These are phyloP conservation scores for Alternaria alternata DNA, from an alignment of 2,329 filamentous ascomycete species.

Conservation along the genomic window DNA sequence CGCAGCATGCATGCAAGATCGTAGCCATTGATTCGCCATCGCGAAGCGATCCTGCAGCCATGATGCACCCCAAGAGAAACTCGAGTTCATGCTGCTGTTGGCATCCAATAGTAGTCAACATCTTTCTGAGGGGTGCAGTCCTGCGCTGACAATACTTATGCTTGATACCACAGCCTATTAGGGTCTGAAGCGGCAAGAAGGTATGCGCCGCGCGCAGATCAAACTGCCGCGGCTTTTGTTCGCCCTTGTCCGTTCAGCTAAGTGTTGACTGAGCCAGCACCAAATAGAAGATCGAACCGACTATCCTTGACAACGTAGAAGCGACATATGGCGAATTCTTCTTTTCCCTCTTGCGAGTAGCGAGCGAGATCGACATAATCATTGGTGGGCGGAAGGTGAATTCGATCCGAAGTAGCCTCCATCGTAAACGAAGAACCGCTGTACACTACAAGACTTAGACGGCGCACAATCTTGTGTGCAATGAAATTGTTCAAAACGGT, in stretches of 20 bases:
- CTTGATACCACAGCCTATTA: not conserved
- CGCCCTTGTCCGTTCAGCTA: not conserved
- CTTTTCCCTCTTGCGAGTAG: not conserved
- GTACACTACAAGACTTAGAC: not conserved
- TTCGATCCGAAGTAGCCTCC: not conserved
- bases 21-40: constrained; percentile 1
- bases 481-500: not conserved
- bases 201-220: not conserved
- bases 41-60: constrained; percentile 9
- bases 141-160: not conserved
- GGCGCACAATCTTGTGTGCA: not conserved
- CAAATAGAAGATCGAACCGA: constrained; percentile 13
- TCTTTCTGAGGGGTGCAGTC: not conserved
- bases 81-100: not conserved
- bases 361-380: constrained; percentile 7
- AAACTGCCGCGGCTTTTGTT: not conserved
- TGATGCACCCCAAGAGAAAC: constrained; percentile 3
- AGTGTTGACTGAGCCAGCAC: not conserved
- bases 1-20: constrained; percentile 8
- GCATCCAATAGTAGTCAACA: not conserved
- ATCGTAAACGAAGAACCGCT: not conserved
- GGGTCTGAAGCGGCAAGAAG: not conserved
- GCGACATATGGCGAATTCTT: not conserved
- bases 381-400: not conserved
- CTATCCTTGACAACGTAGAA: constrained; percentile 10